phyloP scores from a whole-genome alignment of 1,139 yeast genomes.

The Sugiyamaella novakii region DNA sequence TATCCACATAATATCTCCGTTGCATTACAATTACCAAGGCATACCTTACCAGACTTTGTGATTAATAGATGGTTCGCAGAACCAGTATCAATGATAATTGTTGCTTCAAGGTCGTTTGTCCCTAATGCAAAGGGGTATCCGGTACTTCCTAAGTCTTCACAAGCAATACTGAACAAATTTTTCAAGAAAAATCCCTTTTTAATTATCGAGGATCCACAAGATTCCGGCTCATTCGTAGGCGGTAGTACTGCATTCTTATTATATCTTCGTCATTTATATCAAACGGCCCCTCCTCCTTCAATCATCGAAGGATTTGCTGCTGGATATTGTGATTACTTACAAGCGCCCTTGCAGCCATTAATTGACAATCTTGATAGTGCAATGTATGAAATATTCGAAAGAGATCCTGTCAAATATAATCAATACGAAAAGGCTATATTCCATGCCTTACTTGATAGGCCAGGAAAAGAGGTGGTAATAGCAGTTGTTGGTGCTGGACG shows the following conservation, averaged over 20 bases:
- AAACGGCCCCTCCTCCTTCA: constrained; percentile 41
- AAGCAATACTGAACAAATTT: constrained; percentile 48
- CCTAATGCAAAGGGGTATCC: constrained; percentile 62
- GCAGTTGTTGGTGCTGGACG: constrained; percentile 85
- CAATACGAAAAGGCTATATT: constrained; percentile 67
- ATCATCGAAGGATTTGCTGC: constrained; percentile 43
- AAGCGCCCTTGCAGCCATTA: constrained; percentile 75
- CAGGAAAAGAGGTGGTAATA: constrained; percentile 40
- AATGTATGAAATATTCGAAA: constrained; percentile 70
- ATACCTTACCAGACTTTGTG: constrained; percentile 51
- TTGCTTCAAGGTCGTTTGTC: constrained; percentile 57
- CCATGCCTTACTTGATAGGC: constrained; percentile 53
- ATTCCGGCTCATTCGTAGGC: constrained; percentile 39
- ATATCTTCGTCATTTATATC: constrained; percentile 54
- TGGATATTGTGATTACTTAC: constrained; percentile 46
- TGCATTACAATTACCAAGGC: constrained; percentile 58
- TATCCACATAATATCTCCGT: constrained; percentile 56
- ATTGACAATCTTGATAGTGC: constrained; percentile 55
- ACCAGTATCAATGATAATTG: constrained; percentile 58
- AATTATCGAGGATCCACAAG: constrained; percentile 37
- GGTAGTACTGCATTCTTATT: constrained; percentile 53
- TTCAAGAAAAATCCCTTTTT: constrained; percentile 40
- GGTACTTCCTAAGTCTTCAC: constrained; percentile 59
- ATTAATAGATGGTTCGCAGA: constrained; percentile 64
- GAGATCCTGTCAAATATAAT: constrained; percentile 66